Evolutionary conservation across 331 rosid species (phyloP), one percentile per base, ranked within the genome.

Genomic region (Spiraea crenata): DNA sequence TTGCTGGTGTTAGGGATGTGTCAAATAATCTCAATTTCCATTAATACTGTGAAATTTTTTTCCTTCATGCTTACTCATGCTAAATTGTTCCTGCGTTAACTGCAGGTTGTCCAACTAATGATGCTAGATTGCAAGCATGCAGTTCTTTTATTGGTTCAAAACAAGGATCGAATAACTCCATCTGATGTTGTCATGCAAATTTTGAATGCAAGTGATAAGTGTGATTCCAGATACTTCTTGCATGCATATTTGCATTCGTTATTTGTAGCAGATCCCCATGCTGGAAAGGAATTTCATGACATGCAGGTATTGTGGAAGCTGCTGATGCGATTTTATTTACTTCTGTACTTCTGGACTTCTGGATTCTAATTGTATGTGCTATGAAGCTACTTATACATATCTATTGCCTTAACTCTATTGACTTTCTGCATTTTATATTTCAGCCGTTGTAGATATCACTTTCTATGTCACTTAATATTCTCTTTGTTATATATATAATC

Each of bases 91-190:
- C 47, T 37, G 49, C 59, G 50, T 16, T 68, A 11, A 67, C 44
- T 74, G 70, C 80, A 93, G 99, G 96, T 89, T 78, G 93, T 91
- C 72, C 96, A 89, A 75, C 76, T 93, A 76, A 91, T 89, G 97
- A 89, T 71, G 91, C 87, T 93, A 71, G 97, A 93, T 80, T 83
- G 91, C 95, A 89, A 89, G 89, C 96, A 82, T 65, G 97, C 97
- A 60, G 93, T 89, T 84, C 81, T 88, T 38, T 80, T 93, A 64
- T 83, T 87, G 35, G 83, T 91, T 57, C 97, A 91, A 73, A 70
- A 87, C 69, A 93, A 81, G 76, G 97, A 93, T 65, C 50, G 81
- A 19, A 87, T 87, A 69, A 75, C 84, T 86, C 88, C 97, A 65
- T 73, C 79, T 20, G 97, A 93, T 76, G 99, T 87, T 77, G 93